Conservation (phyloP, 2,329 filamentous ascomycete species). For the Epichloe glyceriae region DNA sequence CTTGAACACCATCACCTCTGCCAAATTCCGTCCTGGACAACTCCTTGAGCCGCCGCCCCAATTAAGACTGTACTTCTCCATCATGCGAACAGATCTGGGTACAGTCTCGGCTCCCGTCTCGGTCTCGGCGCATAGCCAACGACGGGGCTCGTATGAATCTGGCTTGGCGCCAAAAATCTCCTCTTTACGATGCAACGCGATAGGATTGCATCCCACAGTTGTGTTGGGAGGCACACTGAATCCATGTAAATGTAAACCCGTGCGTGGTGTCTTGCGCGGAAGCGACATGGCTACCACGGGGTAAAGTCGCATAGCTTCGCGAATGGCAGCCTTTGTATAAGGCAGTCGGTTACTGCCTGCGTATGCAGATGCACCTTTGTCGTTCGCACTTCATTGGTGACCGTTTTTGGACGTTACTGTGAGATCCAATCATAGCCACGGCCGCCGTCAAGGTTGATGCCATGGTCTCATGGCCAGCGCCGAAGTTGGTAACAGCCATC, state of each 20-base stretch:
- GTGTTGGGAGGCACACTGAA: conserved; percentile 29
- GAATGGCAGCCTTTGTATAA: conserved; percentile 28
- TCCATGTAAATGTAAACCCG: conserved; percentile 26
- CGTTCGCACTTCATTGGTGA: conserved; percentile 21
- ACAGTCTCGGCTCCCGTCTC: conserved; percentile 10
- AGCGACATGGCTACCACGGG: conserved; percentile 40
- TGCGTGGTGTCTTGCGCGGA: conserved; percentile 29
- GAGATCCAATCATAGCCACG: conserved; percentile 32
- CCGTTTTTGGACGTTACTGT: conserved; percentile 19
- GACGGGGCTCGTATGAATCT: conserved; percentile 28
- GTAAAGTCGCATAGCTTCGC: conserved; percentile 36
- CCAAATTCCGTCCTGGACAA: conserved; percentile 37
- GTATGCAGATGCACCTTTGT: conserved; percentile 6
- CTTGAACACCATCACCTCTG: conserved; percentile 36
- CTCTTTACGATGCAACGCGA: conserved; percentile 34
- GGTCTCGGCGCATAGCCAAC: conserved; percentile 30
- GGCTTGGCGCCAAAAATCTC: conserved; percentile 36
- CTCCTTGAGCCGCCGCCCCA: conserved; percentile 39
- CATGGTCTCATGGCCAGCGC: conserved; percentile 42
- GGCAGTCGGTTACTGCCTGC: conserved; percentile 1
- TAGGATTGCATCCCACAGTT: conserved; percentile 37
- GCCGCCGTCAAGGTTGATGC: conserved; percentile 37
- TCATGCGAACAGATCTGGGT: conserved; percentile 15
- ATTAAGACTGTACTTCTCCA: conserved; percentile 35
- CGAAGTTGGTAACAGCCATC: conserved; percentile 42